phyloP scores from a whole-genome alignment of 129 eudicot species.

The Ambrosia artemisiifolia region DNA sequence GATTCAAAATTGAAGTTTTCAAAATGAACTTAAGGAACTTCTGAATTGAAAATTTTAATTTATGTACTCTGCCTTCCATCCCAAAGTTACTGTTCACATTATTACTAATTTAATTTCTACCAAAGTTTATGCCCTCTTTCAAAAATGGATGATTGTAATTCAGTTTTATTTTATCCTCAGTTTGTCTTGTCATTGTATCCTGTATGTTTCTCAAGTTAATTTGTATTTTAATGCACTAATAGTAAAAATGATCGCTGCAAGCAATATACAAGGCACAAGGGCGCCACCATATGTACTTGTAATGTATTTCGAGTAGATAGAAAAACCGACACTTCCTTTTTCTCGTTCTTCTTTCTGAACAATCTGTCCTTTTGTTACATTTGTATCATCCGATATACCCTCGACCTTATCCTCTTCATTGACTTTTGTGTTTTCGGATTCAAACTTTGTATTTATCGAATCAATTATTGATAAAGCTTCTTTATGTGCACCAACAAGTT shows the following conservation, averaged over 20 bases:
- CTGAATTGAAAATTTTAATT: too few species aligned
- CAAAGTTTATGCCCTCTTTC: too few species aligned
- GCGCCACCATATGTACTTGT: constrained; percentile 76
- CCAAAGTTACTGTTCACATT: too few species aligned
- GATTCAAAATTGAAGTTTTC: too few species aligned
- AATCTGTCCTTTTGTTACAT: constrained; percentile 47
- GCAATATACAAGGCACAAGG: constrained; percentile 65
- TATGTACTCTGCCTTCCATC: too few species aligned
- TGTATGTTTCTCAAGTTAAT: too few species aligned
- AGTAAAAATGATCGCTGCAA: constrained; percentile 51
- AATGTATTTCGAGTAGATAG: constrained; percentile 71
- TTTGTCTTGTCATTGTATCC: too few species aligned
- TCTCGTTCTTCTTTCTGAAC: constrained; percentile 84
- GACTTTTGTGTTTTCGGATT: constrained; percentile 4
- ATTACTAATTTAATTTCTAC: too few species aligned
- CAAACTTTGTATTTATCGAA: constrained; percentile 23
- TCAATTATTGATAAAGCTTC: constrained; percentile 68
- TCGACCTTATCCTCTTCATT: constrained; percentile 3
- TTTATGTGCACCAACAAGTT: constrained; percentile 80
- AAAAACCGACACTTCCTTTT: constrained; percentile 67
- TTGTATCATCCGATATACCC: constrained; percentile 27
- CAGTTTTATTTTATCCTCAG: too few species aligned
- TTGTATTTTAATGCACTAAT: too few species aligned
- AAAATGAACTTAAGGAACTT: too few species aligned
- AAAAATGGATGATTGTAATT: too few species aligned